Evolutionary conservation across 2,329 filamentous ascomycete species (phyloP), one percentile per base, ranked within the genome.

Genomic region (Cercospora brassicicola): DNA sequence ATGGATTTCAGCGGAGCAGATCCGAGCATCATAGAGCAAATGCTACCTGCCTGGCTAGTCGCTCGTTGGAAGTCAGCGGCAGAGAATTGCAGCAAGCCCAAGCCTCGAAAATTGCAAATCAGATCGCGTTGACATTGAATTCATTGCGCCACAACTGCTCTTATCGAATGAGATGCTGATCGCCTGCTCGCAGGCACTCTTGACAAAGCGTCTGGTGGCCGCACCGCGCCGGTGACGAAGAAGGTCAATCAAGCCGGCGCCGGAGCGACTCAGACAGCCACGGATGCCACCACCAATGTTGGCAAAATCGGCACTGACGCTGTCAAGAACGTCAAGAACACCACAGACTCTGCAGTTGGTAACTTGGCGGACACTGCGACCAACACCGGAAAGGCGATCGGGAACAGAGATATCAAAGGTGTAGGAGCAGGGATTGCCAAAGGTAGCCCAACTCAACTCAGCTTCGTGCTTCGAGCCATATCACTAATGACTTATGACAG

Each of bases 241-340:
- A 77, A 76, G 36, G 76, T 77, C 51, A 73, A 76, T 26, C 75
- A 77, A 59, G 77, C 78, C 2, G 76, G 76, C 0, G 78, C 78
- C 4, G 77, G 76, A 33, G 74, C 75, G 0, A 76, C 80, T 0
- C 79, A 78, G 69, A 77, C 78, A 4, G 76, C 79, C 0, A 59
- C 57, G 7, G 68, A 76, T 31, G 76, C 76, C 1, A 73, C 79
- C 0, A 82, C 79, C 72, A 77, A 77, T 18, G 76, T 81, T 10
- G 75, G 78, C 31, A 76, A 79, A 57, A 78, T 79, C 2, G 78
- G 78, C 1, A 68, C 70, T 39, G 67, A 71, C 18, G 75, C 73
- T 39, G 73, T 71, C 11, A 72, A 69, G 8, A 80, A 80, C 30
- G 67, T 81, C 0, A 79, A 78, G 63, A 65, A 72, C 2, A 78